Evolutionary conservation across 176 grass and related monocot species (phyloP).

Genomic region (Hordeum marinum): DNA sequence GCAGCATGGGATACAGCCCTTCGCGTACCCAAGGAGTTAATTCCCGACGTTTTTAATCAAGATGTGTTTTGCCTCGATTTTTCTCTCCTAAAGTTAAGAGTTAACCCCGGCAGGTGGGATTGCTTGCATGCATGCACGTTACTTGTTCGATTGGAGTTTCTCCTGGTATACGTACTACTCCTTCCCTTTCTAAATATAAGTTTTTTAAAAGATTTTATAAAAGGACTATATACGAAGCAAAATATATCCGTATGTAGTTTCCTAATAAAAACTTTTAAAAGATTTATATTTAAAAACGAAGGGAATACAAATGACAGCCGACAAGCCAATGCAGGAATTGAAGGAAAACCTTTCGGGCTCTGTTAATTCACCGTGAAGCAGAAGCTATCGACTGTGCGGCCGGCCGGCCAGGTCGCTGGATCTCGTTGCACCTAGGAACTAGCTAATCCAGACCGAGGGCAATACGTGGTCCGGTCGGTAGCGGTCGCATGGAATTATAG

Average conservation of each 20-base stretch:
- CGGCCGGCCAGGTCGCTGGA: slow-evolving; percentile 6
- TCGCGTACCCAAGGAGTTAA: not conserved
- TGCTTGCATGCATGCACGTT: not conserved
- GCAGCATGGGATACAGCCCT: not conserved
- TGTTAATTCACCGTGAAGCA: slow-evolving; percentile 36
- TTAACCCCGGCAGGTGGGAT: not conserved
- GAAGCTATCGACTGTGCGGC: not conserved
- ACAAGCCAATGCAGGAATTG: not conserved
- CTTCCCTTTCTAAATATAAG: no score
- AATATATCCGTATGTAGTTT: no score
- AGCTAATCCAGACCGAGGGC: not conserved
- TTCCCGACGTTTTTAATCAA: not conserved
- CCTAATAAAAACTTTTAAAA: no score
- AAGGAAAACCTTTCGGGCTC: not conserved
- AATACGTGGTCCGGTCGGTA: slow-evolving; percentile 7
- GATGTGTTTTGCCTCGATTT: not conserved
- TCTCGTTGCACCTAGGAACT: slow-evolving; percentile 38
- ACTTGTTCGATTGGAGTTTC: not conserved
- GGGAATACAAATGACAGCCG: no score
- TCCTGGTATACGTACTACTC: no score
- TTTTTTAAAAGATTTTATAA: no score
- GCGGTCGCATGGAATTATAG: not conserved
- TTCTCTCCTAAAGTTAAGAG: not conserved
- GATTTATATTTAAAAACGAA: no score
- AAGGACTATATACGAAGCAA: no score